Evolutionary conservation across 495 filamentous ascomycete species (phyloP), one percentile per base, ranked within the genome.

Genomic region (Penicillium malachiteum): DNA sequence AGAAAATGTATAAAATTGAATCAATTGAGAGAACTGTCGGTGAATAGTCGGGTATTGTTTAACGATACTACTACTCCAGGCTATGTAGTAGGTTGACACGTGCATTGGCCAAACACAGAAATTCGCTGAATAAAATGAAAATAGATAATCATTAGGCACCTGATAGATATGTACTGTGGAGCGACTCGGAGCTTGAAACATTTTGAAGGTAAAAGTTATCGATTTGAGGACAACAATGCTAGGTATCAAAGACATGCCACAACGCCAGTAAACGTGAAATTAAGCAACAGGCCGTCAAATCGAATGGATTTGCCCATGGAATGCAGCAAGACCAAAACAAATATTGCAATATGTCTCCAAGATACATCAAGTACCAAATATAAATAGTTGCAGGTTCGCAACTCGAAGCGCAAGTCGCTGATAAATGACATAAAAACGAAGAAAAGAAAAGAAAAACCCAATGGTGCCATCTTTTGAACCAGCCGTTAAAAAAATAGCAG

Each of bases 211-310:
- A 16, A 18, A 46, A 46, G 16, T 46, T 40, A 43, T 52, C 43
- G 35, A 55, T 55, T 50, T 26, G 21, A 26, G 21, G 33, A 50
- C 14, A 49, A 43, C 21, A 52, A 56, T 60, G 46, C 52, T 64
- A 64, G 58, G 61, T 67, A 63, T 64, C 53, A 61, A 61, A 16
- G n/a, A 56, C 46, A 57, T 55, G 44, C 56, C 50, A 54, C n/a
- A 62, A 56, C 58, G 53, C 62, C 56, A 12, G 31, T 34, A 50
- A 43, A 50, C 41, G 48, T 21, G 14, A 45, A 33, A 58, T 62
- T 55, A 54, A 61, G 49, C 49, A 54, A 54, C 30, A 42, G 44
- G 39, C 49, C 31, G 16, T 35, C 40, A 9, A 16, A 31, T 18
- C 32, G 16, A 30, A 13, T 0, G 12, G 3, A 50, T 64, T 38